These are phyloP conservation scores for Talaromyces proteolyticus DNA, from an alignment of 495 filamentous ascomycete genomes.

Conservation along the genomic window DNA sequence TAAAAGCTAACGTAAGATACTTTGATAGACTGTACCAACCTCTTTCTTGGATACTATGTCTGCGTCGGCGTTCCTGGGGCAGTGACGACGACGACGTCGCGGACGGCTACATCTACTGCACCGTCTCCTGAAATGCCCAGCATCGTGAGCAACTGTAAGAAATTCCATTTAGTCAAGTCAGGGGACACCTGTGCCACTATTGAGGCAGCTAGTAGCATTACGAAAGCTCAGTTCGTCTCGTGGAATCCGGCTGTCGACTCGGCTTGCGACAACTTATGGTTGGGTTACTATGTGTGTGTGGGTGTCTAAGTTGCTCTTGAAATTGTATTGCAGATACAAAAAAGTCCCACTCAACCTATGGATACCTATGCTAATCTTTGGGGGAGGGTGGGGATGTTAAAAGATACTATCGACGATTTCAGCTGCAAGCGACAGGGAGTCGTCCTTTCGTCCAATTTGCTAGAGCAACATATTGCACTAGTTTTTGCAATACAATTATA, in stretches of 20 bases:
- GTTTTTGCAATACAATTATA: neutral
- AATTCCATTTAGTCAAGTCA: slow-evolving; percentile 23
- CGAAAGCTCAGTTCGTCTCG: slow-evolving; percentile 11
- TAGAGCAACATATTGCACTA: neutral
- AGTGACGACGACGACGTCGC: slow-evolving; percentile 7
- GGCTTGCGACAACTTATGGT: slow-evolving; percentile 14
- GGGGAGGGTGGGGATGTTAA: neutral
- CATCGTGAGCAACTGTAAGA: slow-evolving; percentile 32
- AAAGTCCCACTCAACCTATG: neutral
- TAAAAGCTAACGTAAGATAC: neutral
- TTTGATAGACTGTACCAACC: slow-evolving; percentile 6
- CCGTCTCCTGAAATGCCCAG: slow-evolving; percentile 29
- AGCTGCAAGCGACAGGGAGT: neutral
- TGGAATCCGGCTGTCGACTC: slow-evolving; percentile 27
- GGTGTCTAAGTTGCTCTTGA: slow-evolving; percentile 9
- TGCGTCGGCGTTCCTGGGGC: slow-evolving; percentile 12
- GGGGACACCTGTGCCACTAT: slow-evolving; percentile 31
- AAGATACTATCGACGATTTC: neutral
- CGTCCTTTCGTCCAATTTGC: neutral
- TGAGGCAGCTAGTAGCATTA: slow-evolving; percentile 13
- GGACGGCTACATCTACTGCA: slow-evolving; percentile 7
- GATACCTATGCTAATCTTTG: neutral
- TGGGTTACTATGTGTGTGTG: slow-evolving; percentile 18
- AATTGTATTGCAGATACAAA: neutral
- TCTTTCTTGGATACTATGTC: slow-evolving; percentile 5